Evolutionary conservation across 306 rosid species (phyloP).

Genomic region (Dryas alaskensis): DNA sequence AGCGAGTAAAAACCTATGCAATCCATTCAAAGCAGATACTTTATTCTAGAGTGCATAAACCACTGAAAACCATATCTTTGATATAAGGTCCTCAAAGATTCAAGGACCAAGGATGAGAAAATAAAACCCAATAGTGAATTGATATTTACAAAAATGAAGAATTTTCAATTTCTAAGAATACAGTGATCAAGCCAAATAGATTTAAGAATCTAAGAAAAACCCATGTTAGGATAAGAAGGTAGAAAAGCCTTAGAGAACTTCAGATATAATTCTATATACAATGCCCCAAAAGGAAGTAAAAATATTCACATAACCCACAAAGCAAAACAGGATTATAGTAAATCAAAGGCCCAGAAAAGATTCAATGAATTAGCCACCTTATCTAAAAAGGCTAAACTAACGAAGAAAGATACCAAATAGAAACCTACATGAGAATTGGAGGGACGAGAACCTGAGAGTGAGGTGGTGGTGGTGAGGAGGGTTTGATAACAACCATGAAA

Average conservation of each 20-base stretch:
- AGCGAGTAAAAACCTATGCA: not conserved
- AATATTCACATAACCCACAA: not conserved
- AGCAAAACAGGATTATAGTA: not conserved
- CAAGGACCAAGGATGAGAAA: not conserved
- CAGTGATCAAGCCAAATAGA: not conserved
- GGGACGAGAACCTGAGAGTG: constrained; percentile 51
- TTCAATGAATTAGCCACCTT: not conserved
- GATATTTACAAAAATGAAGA: too few species aligned
- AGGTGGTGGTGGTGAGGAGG: constrained; percentile 37
- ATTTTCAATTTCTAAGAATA: too few species aligned
- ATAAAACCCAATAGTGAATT: not conserved
- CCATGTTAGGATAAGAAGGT: not conserved
- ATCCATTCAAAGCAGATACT: not conserved
- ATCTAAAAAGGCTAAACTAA: not conserved
- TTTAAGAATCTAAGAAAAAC: not conserved
- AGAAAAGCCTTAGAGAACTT: not conserved
- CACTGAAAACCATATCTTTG: not conserved
- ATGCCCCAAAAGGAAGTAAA: too few species aligned
- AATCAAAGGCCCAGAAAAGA: not conserved
- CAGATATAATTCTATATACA: too few species aligned
- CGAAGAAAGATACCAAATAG: not conserved
- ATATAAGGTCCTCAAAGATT: not conserved
- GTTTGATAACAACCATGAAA: constrained; percentile 76
- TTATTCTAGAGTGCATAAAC: not conserved
- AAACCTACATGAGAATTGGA: not conserved